Evolutionary conservation across 805 yeast species (phyloP).

Genomic region (Lachancea kluyveri): DNA sequence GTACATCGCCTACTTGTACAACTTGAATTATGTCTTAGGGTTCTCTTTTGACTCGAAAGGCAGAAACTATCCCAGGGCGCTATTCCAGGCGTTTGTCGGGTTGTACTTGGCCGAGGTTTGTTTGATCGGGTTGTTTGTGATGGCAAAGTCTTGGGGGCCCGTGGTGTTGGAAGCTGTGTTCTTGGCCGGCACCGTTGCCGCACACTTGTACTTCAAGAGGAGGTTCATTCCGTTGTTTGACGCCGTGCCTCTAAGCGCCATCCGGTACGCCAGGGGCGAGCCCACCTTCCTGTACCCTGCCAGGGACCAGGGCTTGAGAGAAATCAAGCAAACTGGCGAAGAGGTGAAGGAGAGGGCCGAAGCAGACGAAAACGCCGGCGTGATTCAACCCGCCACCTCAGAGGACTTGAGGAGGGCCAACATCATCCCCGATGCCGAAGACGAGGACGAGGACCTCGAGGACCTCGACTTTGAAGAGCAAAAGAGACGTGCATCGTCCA

Average conservation of each 20-base stretch:
- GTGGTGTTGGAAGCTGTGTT: conserved; percentile 62
- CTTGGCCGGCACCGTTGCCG: conserved; percentile 48
- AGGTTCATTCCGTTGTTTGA: conserved; percentile 60
- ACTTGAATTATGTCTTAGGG: conserved; percentile 54
- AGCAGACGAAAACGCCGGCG: conserved; percentile 21
- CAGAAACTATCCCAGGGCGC: conserved; percentile 63
- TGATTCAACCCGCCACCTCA: conserved; percentile 26
- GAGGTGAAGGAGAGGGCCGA: conserved; percentile 19
- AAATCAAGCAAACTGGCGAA: conserved; percentile 48
- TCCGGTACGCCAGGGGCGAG: conserved; percentile 34
- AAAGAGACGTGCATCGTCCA: conserved; percentile 4
- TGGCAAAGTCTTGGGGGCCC: conserved; percentile 75
- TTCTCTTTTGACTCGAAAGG: conserved; percentile 64
- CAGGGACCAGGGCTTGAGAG: conserved; percentile 58
- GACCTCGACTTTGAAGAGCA: conserved; percentile 5
- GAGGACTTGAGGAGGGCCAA: conserved; percentile 26
- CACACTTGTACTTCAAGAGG: conserved; percentile 54
- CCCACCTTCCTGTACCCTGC: conserved; percentile 46
- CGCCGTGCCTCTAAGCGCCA: conserved; percentile 60
- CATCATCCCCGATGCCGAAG: conserved; percentile 18
- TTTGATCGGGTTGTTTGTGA: conserved; percentile 63
- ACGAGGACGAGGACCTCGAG: conserved; percentile 1
- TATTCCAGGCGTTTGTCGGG: conserved; percentile 68
- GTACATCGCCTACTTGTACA: conserved; percentile 58
- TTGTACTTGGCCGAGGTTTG: conserved; percentile 67